Base-by-base conservation (phyloP, 2,329 filamentous ascomycete genomes). In the Apiospora malaysiana region DNA sequence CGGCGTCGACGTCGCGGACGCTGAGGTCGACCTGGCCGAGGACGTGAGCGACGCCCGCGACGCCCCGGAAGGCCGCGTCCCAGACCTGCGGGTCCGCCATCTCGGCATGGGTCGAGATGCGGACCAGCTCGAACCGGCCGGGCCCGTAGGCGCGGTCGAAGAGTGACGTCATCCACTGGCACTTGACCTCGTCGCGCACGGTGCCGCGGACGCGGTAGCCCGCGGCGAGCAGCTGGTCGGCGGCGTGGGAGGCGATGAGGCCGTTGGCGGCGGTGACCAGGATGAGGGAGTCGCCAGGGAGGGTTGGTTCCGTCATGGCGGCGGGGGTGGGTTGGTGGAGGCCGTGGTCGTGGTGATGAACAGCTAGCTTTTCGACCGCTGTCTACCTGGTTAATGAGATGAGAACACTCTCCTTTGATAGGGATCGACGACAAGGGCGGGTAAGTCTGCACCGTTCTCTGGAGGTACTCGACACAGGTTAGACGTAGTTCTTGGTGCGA, bases 31-130 rank as follows among this genome's bases (percentile, higher is more conserved):
- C 71, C 23, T 72, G 70, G 1, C 77, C 77, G 0, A 78, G 75
- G 2, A 79, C 77, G 59, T 76, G 75, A 1, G 76, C 78, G 21
- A 82, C 70, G 3, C 75, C 78, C 0, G 77, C 66, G 6, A 69
- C 68, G 23, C 68, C 68, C 16, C 49, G 42, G 21, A 65, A 18
- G 27, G 23, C 51, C 5, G 4, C 67, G 43, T 69, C 68, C 68
- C 68, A 69, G 40, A 65, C 23, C 1, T 9, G 7, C 2, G 68
- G 68, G 32, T 25, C 25, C 65, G 42, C 12, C 32, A 63, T 63
- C 8, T 63, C 56, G 2, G 25, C 47, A 5, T 12, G 23, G 9
- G 51, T 51, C 47, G 68, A 21, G 23, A 65, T 18, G 12, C 47
- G 49, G 21, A 46, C 5, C 10, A 69, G 49, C 56, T 63, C 68